Percentiles rank a stretch among this genome's conserved stretches.
Evolutionary conservation across 257 asterid genomes (phyloP).

Genomic region (Jasminum sambac): DNA sequence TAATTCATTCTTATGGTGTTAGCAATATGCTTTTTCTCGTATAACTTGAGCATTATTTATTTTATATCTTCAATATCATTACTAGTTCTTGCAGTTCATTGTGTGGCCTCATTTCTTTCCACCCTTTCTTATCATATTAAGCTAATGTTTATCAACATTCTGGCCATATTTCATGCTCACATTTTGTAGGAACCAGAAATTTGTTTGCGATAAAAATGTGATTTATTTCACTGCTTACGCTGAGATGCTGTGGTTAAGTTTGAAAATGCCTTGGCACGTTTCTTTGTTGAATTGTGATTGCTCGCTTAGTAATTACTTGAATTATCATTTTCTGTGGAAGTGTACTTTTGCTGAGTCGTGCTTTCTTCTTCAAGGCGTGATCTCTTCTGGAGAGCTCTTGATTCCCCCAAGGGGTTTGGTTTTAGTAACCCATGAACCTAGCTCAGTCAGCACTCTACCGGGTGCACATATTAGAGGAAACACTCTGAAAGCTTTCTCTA

Average conservation of each 20-base stretch:
- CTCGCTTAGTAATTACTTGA: background rate
- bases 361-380: constrained; percentile 31
- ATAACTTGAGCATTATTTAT: constrained; percentile 9
- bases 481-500: constrained; percentile 43
- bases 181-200: too few relatives aligned
- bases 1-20: background rate
- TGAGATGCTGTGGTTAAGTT: too few relatives aligned
- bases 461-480: constrained; percentile 57
- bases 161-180: too few relatives aligned
- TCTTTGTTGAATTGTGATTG: background rate
- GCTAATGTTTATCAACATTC: too few relatives aligned
- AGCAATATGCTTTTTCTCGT: background rate
- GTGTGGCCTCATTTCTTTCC: background rate
- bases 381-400: constrained; percentile 40
- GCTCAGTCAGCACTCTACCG: constrained; percentile 40
- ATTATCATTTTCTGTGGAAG: background rate
- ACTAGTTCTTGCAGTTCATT: background rate
- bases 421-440: constrained; percentile 54
- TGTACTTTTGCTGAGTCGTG: constrained; percentile 1
- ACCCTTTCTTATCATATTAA: background rate
- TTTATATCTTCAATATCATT: background rate
- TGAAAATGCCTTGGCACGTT: too few relatives aligned
- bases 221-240: too few relatives aligned
- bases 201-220: background rate
- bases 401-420: constrained; percentile 52